phyloP scores from a whole-genome alignment of 495 filamentous ascomycete genomes.

The Talaromyces borbonicus region DNA sequence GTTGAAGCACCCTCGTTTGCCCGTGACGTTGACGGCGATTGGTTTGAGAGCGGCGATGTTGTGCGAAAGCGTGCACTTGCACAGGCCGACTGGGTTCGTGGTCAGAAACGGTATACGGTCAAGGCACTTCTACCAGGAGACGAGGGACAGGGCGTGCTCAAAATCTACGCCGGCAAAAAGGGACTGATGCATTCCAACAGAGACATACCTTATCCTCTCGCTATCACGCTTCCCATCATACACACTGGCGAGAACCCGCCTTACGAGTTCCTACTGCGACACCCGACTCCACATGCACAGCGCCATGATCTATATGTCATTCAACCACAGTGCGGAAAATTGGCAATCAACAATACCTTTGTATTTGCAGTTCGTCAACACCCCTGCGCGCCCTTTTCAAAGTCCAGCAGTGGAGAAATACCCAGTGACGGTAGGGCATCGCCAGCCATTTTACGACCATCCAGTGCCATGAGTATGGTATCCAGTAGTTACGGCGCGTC shows the following conservation, averaged over 20 bases:
- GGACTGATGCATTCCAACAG: constrained; percentile 94
- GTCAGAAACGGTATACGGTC: constrained; percentile 81
- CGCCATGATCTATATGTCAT: constrained; percentile 94
- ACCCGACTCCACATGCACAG: constrained; percentile 94
- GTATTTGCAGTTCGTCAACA: constrained; percentile 95
- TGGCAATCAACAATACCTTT: constrained; percentile 93
- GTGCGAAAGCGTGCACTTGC: constrained; percentile 77
- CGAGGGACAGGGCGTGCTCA: constrained; percentile 80
- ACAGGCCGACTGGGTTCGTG: constrained; percentile 83
- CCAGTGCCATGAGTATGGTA: constrained; percentile 73
- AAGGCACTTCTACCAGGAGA: constrained; percentile 87
- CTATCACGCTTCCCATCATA: constrained; percentile 80
- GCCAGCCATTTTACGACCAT: constrained; percentile 59
- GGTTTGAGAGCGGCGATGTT: constrained; percentile 85
- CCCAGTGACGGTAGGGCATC: constrained; percentile 38
- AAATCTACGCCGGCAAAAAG: constrained; percentile 86
- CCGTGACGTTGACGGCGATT: constrained; percentile 78
- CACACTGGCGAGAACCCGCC: constrained; percentile 87
- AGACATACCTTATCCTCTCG: constrained; percentile 85
- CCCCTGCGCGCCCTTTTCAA: constrained; percentile 49
- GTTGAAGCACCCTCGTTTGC: constrained; percentile 75
- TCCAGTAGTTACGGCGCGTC: constrained; percentile 36
- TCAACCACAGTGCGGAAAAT: constrained; percentile 78
- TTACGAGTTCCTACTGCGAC: constrained; percentile 84
- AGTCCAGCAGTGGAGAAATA: constrained; percentile 43